Conservation (phyloP, 306 rosid species). For the Cucurbita pepo region DNA sequence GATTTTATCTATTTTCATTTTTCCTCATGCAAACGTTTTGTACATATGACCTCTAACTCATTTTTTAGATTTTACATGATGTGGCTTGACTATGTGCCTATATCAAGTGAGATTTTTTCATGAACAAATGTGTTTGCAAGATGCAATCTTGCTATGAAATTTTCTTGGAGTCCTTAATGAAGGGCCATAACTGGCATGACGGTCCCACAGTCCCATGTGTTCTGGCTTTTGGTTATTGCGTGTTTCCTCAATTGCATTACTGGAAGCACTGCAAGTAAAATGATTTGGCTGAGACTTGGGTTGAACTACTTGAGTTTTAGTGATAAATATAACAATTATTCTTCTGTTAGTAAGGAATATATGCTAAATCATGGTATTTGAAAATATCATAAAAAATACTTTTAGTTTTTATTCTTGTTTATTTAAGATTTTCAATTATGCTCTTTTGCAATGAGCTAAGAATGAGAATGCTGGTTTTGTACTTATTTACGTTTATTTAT, state of each 20-base stretch:
- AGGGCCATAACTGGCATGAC: background rate
- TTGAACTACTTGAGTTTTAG: background rate
- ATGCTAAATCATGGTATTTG: background rate
- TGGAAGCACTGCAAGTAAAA: background rate
- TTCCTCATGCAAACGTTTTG: background rate
- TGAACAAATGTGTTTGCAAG: background rate
- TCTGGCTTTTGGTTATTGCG: background rate
- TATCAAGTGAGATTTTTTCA: background rate
- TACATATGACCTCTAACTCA: background rate
- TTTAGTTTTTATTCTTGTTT: background rate
- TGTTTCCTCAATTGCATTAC: background rate
- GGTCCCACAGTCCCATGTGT: background rate
- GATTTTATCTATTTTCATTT: background rate
- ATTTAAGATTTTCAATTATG: background rate
- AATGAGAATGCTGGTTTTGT: background rate
- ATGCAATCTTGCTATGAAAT: background rate
- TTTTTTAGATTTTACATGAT: background rate
- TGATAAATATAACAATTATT: background rate
- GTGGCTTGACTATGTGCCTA: background rate
- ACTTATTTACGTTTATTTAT: slow-evolving; percentile 2
- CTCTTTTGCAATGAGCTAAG: background rate
- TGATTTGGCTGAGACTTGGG: background rate
- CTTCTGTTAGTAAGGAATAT: background rate
- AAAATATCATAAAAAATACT: background rate
- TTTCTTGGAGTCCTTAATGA: background rate